phyloP scores from a whole-genome alignment of 305 asterid species.

The Rubia peregrina region DNA sequence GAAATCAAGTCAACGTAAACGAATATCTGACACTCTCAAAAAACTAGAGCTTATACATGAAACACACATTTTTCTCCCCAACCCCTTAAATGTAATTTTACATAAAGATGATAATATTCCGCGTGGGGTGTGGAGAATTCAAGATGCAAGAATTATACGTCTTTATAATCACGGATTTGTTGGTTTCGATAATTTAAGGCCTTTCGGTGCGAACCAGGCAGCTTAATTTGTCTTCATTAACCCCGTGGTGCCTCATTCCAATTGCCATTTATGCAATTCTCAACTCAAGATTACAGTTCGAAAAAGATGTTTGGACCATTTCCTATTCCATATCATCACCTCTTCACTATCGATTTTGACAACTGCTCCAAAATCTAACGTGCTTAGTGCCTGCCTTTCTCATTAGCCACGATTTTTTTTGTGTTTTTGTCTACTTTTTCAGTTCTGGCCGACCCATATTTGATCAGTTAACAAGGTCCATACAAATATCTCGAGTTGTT shows the following conservation, averaged over 20 bases:
- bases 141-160: not conserved
- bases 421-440: not conserved
- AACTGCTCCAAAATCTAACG: not conserved
- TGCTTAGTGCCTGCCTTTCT: not conserved
- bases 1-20: no score
- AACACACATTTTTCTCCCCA: no score
- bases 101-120: not conserved
- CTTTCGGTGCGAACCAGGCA: not conserved
- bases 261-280: not conserved
- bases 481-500: not conserved
- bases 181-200: not conserved
- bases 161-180: not conserved
- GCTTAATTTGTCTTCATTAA: not conserved
- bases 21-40: no score
- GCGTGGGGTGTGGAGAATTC: not conserved
- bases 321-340: not conserved
- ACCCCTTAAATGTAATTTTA: no score
- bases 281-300: not conserved
- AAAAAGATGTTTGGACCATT: not conserved
- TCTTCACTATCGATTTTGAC: not conserved
- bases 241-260: not conserved
- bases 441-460: not conserved
- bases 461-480: not conserved
- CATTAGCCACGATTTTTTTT: not conserved
- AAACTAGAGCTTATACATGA: no score